A percentile compares a stretch with the other conserved stretches of the same genome.
Conservation (phyloP, 805 yeast species). For the Tetrapisispora phaffii region DNA sequence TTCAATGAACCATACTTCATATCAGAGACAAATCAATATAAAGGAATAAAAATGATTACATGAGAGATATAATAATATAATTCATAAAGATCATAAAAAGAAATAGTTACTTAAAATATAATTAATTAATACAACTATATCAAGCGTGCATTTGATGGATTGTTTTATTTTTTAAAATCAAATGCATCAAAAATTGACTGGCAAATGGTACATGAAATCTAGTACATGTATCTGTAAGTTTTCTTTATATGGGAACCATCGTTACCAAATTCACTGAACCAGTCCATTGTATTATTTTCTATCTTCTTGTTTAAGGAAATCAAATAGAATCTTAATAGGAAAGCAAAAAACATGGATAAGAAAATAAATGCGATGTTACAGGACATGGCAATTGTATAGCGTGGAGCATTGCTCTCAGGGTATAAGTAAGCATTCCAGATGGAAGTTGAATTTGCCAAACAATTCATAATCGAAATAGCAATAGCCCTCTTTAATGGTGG, state of each 20-base stretch:
- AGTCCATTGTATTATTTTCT: constrained; percentile 38
- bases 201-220: not conserved
- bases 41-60: too few species aligned
- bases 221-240: constrained; percentile 34
- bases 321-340: constrained; percentile 33
- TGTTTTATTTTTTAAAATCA: too few species aligned
- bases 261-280: constrained; percentile 41
- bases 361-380: constrained; percentile 41
- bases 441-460: constrained; percentile 46
- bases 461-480: constrained; percentile 47
- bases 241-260: constrained; percentile 35
- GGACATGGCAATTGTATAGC: constrained; percentile 38
- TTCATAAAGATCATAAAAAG: not conserved
- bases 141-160: not conserved
- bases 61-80: too few species aligned
- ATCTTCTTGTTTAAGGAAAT: constrained; percentile 34
- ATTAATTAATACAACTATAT: not conserved
- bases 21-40: too few species aligned
- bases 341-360: constrained; percentile 33
- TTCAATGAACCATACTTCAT: too few species aligned
- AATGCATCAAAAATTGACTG: too few species aligned
- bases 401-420: constrained; percentile 37
- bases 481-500: constrained; percentile 53
- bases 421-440: constrained; percentile 48
- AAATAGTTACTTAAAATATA: too few species aligned